Evolutionary conservation across 192 early-diverging fungal genomes (phyloP).

Genomic region (Jimgerdemannia lactiflua): DNA sequence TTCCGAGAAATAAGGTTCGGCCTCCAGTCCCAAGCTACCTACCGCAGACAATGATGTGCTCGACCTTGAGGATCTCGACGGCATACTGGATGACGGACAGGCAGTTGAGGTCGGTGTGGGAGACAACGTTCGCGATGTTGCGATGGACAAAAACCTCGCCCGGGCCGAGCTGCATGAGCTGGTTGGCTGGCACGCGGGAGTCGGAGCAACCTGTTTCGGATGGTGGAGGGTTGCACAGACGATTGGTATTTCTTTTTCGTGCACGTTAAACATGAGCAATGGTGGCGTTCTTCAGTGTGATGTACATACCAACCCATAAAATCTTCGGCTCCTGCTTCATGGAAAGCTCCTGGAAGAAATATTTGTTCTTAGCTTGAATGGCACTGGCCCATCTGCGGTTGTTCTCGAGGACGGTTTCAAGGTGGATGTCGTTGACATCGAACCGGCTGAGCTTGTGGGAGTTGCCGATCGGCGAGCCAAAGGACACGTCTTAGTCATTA

Average conservation of each 20-base stretch:
- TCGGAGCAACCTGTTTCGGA: constrained; percentile 76
- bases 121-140: constrained; percentile 95
- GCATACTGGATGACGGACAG: constrained; percentile 92
- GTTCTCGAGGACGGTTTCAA: constrained; percentile 37
- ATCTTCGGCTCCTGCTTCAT: constrained; percentile 79
- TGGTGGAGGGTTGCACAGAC: not conserved
- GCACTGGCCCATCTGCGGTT: constrained; percentile 65
- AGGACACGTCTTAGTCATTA: too few relatives aligned
- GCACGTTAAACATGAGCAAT: not conserved
- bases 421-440: not conserved
- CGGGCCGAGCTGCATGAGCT: constrained; percentile 60
- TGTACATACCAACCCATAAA: constrained; percentile 74
- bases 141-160: constrained; percentile 96
- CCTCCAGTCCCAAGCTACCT: constrained; percentile 12
- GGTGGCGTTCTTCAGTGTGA: not conserved
- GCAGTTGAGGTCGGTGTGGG: constrained; percentile 75
- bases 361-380: constrained; percentile 55
- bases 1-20: not conserved
- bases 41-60: constrained; percentile 93
- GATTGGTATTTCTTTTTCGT: not conserved
- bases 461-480: too few relatives aligned
- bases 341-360: constrained; percentile 70
- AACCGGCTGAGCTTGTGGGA: not conserved
- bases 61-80: constrained; percentile 86
- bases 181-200: constrained; percentile 87